phyloP scores from a whole-genome alignment of 495 filamentous ascomycete species.

The Mytilinidion resinicola region DNA sequence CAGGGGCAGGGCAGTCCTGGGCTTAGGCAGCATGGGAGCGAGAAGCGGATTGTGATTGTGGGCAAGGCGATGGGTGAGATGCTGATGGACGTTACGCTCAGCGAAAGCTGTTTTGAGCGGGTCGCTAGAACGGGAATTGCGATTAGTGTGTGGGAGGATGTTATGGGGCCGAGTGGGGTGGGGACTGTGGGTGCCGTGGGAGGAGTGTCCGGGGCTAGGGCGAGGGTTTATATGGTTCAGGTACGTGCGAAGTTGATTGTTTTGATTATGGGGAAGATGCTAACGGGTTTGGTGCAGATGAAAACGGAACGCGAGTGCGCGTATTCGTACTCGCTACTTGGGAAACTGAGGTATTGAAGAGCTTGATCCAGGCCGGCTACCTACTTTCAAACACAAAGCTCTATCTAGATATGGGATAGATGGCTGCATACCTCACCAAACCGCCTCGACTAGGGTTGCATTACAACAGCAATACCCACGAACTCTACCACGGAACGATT shows the following conservation, averaged over 20 bases:
- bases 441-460: no score
- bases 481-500: no score
- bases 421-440: no score
- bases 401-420: no score
- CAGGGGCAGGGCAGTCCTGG: conserved; percentile 31
- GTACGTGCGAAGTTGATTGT: conserved; percentile 19
- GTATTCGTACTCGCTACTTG: conserved; percentile 29
- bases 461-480: no score
- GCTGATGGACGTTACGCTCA: conserved; percentile 76
- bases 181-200: conserved; percentile 63
- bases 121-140: conserved; percentile 79
- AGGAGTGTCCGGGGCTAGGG: conserved; percentile 60
- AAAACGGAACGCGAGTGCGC: conserved; percentile 28
- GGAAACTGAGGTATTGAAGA: conserved; percentile 30
- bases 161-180: conserved; percentile 60
- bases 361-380: no score
- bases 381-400: no score
- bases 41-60: conserved; percentile 76
- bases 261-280: not conserved
- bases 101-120: conserved; percentile 75
- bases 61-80: conserved; percentile 61
- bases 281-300: conserved; percentile 14
- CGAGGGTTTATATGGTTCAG: conserved; percentile 79
- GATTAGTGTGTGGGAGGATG: conserved; percentile 78
- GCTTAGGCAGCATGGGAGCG: conserved; percentile 37